phyloP scores from a whole-genome alignment of 768 basidiomycete genomes.

The Macrolepiota dolichaula region DNA sequence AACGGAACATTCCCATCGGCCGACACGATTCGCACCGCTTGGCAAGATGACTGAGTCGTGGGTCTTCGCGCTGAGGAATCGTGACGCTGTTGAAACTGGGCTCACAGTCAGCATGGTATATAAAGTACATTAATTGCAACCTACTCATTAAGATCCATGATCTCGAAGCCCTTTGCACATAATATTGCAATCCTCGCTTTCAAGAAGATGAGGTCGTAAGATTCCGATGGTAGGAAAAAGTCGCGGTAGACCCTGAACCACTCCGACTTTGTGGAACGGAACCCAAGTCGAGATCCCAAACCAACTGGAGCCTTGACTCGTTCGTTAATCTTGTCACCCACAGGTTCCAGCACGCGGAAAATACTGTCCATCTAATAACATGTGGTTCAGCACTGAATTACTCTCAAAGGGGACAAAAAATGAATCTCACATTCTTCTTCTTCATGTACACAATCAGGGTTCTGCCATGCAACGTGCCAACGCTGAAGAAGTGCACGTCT shows the following conservation, averaged over 20 bases:
- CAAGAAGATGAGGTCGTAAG: conserved; percentile 87
- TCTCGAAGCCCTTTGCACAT: conserved; percentile 93
- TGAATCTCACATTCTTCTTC: conserved; percentile 67
- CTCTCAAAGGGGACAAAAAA: background rate
- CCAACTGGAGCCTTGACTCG: conserved; percentile 67
- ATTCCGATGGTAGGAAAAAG: conserved; percentile 91
- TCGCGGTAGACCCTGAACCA: conserved; percentile 96
- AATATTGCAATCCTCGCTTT: conserved; percentile 92
- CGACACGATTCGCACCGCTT: conserved; percentile 85
- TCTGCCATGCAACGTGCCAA: conserved; percentile 80
- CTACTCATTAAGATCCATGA: conserved; percentile 93
- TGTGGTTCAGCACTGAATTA: conserved; percentile 21
- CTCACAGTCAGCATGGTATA: background rate
- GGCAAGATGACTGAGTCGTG: conserved; percentile 62
- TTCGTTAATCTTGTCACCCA: conserved; percentile 86
- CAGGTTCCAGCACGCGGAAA: conserved; percentile 96
- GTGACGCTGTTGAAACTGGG: conserved; percentile 82
- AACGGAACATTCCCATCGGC: conserved; percentile 93
- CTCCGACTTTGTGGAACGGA: conserved; percentile 79
- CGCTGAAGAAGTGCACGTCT: conserved; percentile 95
- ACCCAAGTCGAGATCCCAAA: conserved; percentile 69
- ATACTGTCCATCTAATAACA: conserved; percentile 69
- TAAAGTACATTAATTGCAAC: conserved; percentile 21
- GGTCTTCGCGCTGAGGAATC: conserved; percentile 77
- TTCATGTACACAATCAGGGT: conserved; percentile 96